Percentiles rank a stretch among this genome's conserved stretches.
Evolutionary conservation across 805 yeast genomes (phyloP).

Genomic region (Candida jianshihensis): DNA sequence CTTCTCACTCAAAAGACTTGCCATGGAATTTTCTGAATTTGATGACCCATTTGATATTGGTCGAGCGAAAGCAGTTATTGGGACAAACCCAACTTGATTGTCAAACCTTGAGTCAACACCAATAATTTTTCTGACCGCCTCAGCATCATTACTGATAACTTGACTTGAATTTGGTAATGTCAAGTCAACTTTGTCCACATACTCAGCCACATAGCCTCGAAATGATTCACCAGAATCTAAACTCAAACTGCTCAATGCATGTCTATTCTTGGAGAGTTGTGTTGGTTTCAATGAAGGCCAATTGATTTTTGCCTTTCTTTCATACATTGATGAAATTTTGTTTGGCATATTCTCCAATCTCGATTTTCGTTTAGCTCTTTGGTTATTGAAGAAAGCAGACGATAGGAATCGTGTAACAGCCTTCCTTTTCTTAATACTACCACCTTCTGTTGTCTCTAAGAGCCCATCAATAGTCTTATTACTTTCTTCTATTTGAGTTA

Average conservation of each 20-base stretch:
- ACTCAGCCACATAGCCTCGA: constrained; percentile 13
- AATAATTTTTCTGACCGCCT: constrained; percentile 8
- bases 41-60: constrained; percentile 1
- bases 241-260: constrained; percentile 4
- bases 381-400: no score
- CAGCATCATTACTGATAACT: constrained; percentile 5
- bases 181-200: constrained; percentile 7
- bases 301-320: constrained; percentile 2
- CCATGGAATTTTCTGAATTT: constrained; percentile 3
- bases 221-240: constrained; percentile 21
- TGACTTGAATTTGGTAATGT: constrained; percentile 5
- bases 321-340: no score
- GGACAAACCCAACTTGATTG: neutral
- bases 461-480: no score
- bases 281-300: constrained; percentile 7
- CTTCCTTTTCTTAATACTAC: no score
- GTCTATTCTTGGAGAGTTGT: neutral
- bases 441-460: no score
- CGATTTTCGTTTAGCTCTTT: no score
- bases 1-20: constrained; percentile 2
- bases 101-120: neutral
- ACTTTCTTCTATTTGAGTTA: no score
- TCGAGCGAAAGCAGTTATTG: neutral
- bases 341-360: neutral
- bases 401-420: no score